These are phyloP conservation scores for Diplocarpon rosae DNA, from an alignment of 2,329 filamentous ascomycete genomes.

Conservation along the genomic window DNA sequence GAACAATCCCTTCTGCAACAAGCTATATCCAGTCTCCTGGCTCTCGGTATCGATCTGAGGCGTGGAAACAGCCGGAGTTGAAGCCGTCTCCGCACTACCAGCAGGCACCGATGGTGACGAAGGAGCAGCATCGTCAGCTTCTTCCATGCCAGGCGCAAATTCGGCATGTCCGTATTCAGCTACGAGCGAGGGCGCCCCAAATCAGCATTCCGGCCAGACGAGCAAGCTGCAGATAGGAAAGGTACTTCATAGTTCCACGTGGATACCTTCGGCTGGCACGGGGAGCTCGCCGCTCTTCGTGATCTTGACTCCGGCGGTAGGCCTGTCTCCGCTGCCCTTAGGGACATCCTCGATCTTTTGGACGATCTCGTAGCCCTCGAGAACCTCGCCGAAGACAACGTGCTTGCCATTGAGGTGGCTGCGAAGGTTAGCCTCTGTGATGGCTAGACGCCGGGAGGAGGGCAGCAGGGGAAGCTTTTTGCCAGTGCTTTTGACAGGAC, in stretches of 20 bases:
- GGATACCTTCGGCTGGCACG: constrained; percentile 84
- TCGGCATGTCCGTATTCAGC: constrained; percentile 25
- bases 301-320: constrained; percentile 60
- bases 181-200: constrained; percentile 18
- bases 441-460: neutral
- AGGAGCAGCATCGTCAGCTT: constrained; percentile 15
- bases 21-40: constrained; percentile 29
- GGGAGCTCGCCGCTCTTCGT: constrained; percentile 74
- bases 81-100: constrained; percentile 5
- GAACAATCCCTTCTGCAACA: constrained; percentile 40
- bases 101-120: constrained; percentile 7
- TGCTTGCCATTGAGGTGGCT: constrained; percentile 77
- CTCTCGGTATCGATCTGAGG: constrained; percentile 16
- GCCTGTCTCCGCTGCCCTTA: constrained; percentile 59
- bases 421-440: neutral
- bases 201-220: constrained; percentile 24
- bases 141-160: constrained; percentile 23
- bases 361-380: constrained; percentile 75
- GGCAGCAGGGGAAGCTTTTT: neutral
- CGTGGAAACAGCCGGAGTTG: constrained; percentile 14
- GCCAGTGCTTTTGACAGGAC: constrained; percentile 14
- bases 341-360: constrained; percentile 65
- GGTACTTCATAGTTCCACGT: constrained; percentile 66
- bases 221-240: constrained; percentile 13
- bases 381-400: constrained; percentile 81